phyloP scores from a whole-genome alignment of 192 early-diverging fungal species.

The Entomortierella lignicola region DNA sequence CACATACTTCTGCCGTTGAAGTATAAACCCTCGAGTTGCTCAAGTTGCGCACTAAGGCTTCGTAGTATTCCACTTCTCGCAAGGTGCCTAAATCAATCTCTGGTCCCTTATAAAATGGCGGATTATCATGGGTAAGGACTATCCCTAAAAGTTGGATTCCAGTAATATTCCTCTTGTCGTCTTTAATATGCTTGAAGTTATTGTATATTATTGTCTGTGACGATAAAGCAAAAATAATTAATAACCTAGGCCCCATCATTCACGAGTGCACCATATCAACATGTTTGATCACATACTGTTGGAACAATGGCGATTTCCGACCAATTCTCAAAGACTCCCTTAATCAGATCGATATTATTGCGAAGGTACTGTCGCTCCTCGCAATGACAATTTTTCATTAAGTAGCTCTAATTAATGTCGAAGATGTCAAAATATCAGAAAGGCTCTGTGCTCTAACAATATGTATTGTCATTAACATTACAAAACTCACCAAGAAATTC shows the following conservation, averaged over 20 bases:
- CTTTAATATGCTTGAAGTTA: conserved; percentile 50
- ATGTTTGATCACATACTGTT: conserved; percentile 58
- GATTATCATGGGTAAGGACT: conserved; percentile 64
- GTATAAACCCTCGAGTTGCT: conserved; percentile 56
- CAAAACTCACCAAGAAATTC: conserved; percentile 55
- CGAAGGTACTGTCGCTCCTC: conserved; percentile 43
- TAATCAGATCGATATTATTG: conserved; percentile 70
- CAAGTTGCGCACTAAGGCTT: conserved; percentile 58
- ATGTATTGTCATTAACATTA: neutral
- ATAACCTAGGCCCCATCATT: neutral
- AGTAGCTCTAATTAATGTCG: conserved; percentile 40
- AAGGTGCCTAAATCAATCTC: conserved; percentile 54
- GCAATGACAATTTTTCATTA: conserved; percentile 59
- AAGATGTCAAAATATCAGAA: neutral
- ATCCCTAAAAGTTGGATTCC: conserved; percentile 71
- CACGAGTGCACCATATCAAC: neutral
- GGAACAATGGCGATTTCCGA: conserved; percentile 67
- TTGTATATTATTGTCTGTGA: conserved; percentile 59
- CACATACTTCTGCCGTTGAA: conserved; percentile 67
- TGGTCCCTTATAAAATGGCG: conserved; percentile 56
- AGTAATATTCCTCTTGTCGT: conserved; percentile 61
- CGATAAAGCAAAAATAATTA: neutral
- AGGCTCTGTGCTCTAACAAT: neutral
- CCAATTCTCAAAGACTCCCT: conserved; percentile 75
- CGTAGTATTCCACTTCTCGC: conserved; percentile 56